Percentiles rank a stretch among this genome's conserved stretches.
These are phyloP conservation scores for Pleurotus pulmonarius DNA, from an alignment of 768 basidiomycete genomes.

Conservation along the genomic window DNA sequence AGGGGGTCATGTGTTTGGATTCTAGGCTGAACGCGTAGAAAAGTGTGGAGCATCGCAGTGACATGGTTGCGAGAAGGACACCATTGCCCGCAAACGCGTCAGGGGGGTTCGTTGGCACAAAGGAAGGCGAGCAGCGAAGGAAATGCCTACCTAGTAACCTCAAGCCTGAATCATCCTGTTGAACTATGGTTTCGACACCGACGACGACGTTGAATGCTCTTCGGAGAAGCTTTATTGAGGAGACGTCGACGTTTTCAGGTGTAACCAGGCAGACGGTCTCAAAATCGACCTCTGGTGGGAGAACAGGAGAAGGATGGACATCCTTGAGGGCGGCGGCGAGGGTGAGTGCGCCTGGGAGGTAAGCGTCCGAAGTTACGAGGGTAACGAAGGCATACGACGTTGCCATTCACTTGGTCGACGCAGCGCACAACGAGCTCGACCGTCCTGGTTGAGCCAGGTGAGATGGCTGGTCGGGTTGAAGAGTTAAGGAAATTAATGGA, in stretches of 20 bases:
- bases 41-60: constrained; percentile 2
- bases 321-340: constrained; percentile 83
- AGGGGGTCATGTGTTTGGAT: background rate
- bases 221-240: constrained; percentile 74
- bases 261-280: constrained; percentile 89
- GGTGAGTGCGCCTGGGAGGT: constrained; percentile 90
- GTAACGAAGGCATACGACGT: constrained; percentile 81
- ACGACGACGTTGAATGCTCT: constrained; percentile 81
- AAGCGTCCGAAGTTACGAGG: constrained; percentile 86
- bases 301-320: constrained; percentile 51
- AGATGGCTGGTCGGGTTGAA: background rate
- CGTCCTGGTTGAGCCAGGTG: background rate
- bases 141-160: constrained; percentile 74
- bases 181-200: constrained; percentile 86
- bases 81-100: no score
- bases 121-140: background rate
- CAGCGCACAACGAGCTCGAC: constrained; percentile 12
- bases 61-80: background rate
- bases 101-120: no score
- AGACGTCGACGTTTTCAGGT: constrained; percentile 87
- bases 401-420: constrained; percentile 46
- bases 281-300: constrained; percentile 57
- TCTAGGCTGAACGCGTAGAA: constrained; percentile 10
- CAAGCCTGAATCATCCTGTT: constrained; percentile 62
- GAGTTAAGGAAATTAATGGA: no score